phyloP scores from a whole-genome alignment of 2,329 filamentous ascomycete genomes.

The Arthroderma sp. region DNA sequence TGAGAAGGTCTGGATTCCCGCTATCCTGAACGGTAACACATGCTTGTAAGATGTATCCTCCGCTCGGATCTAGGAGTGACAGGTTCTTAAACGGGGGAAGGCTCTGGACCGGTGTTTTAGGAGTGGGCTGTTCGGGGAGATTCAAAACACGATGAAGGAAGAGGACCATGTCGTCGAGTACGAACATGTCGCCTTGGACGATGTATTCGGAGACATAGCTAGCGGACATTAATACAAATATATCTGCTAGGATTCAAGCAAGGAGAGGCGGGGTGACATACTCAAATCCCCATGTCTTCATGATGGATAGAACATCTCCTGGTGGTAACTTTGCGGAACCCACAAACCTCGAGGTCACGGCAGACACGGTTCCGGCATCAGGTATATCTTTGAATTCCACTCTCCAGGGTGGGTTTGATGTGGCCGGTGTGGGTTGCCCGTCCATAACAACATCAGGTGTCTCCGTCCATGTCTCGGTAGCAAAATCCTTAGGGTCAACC shows the following conservation, averaged over 20 bases:
- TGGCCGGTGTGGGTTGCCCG: background rate
- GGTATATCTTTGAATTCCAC: slow-evolving; percentile 38
- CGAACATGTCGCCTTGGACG: slow-evolving; percentile 43
- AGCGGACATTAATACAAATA: background rate
- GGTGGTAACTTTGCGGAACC: slow-evolving; percentile 35
- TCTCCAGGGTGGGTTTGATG: slow-evolving; percentile 19
- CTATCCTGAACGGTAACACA: slow-evolving; percentile 44
- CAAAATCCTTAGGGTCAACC: slow-evolving; percentile 26
- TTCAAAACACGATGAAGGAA: slow-evolving; percentile 42
- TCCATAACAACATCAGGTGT: slow-evolving; percentile 6
- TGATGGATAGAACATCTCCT: slow-evolving; percentile 37
- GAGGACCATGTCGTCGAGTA: slow-evolving; percentile 44
- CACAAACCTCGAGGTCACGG: slow-evolving; percentile 41
- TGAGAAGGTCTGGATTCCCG: slow-evolving; percentile 40
- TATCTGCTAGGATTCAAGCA: background rate
- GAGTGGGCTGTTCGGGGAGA: slow-evolving; percentile 25
- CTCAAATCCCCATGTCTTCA: slow-evolving; percentile 42
- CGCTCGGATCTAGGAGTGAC: slow-evolving; percentile 41
- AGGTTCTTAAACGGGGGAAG: slow-evolving; percentile 35
- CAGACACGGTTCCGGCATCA: slow-evolving; percentile 39
- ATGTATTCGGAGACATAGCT: slow-evolving; percentile 47
- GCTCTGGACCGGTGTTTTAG: slow-evolving; percentile 15
- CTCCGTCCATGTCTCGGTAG: slow-evolving; percentile 15
- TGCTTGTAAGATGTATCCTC: slow-evolving; percentile 45
- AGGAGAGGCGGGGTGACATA: slow-evolving; percentile 20